Conservation (phyloP, 2,329 filamentous ascomycete species). For the Monosporascus sp. region DNA sequence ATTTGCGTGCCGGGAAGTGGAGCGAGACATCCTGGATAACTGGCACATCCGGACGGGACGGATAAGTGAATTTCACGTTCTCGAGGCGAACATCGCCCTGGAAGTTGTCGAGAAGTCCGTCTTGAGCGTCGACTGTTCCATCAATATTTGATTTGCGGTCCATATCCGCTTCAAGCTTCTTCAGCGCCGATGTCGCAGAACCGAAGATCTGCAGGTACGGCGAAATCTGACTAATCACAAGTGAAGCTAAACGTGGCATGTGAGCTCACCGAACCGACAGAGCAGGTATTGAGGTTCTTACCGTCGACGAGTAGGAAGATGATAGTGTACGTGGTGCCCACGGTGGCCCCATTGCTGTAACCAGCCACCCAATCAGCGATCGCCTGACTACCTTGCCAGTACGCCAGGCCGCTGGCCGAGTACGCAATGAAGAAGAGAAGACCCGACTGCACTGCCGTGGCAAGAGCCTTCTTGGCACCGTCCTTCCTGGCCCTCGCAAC, state of each 20-base stretch:
- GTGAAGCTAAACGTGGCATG: constrained; percentile 40
- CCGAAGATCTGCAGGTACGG: constrained; percentile 56
- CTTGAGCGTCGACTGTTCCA: constrained; percentile 35
- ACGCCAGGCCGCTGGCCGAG: constrained; percentile 57
- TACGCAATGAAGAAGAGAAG: constrained; percentile 63
- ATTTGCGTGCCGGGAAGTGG: constrained; percentile 29
- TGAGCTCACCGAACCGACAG: constrained; percentile 13
- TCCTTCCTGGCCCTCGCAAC: constrained; percentile 40
- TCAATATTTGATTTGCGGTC: constrained; percentile 41
- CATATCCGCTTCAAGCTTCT: constrained; percentile 51
- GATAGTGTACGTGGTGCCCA: constrained; percentile 54
- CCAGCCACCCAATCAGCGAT: constrained; percentile 35
- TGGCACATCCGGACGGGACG: constrained; percentile 28
- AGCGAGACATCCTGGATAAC: constrained; percentile 30
- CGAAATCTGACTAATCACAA: constrained; percentile 54
- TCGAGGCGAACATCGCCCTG: constrained; percentile 30
- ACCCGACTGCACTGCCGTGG: constrained; percentile 52
- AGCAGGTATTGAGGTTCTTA: constrained; percentile 16
- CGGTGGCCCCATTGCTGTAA: constrained; percentile 27
- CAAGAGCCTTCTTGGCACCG: constrained; percentile 50
- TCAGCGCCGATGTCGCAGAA: constrained; percentile 46
- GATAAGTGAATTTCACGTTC: constrained; percentile 32
- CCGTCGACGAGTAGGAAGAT: constrained; percentile 59
- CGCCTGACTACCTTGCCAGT: constrained; percentile 54
- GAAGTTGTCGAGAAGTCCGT: constrained; percentile 40